Conservation (phyloP, 306 rosid species). For the Astragalus membranaceus region DNA sequence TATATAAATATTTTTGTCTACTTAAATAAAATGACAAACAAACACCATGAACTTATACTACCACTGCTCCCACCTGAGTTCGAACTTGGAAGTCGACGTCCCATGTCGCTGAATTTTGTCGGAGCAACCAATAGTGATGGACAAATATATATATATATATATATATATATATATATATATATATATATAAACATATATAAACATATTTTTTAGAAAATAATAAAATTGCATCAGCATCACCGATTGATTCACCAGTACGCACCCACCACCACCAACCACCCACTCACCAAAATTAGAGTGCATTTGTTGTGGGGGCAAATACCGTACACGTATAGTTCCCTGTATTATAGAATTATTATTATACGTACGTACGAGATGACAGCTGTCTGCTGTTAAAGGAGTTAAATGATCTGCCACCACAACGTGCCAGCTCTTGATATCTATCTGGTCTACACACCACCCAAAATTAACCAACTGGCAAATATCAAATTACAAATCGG, state of each 20-base stretch:
- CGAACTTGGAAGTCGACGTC: too few relatives aligned
- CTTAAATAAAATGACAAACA: too few relatives aligned
- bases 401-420: constrained; percentile 24
- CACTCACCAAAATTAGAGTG: constrained; percentile 20
- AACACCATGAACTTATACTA: too few relatives aligned
- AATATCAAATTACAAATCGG: not conserved
- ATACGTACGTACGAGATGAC: not conserved
- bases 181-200: too few relatives aligned
- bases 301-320: not conserved
- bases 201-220: too few relatives aligned
- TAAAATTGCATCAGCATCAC: not conserved
- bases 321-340: not conserved
- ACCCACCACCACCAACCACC: constrained; percentile 9
- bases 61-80: too few relatives aligned
- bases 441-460: not conserved
- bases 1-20: too few relatives aligned
- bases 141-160: too few relatives aligned
- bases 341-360: not conserved
- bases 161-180: too few relatives aligned
- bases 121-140: too few relatives aligned
- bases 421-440: constrained; percentile 13
- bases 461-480: constrained; percentile 3
- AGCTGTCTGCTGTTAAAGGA: constrained; percentile 22
- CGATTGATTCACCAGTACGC: not conserved
- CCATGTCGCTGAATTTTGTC: too few relatives aligned